Evolutionary conservation across 371 early-diverging fungal species (phyloP).

Genomic region (Mucor mucedo): DNA sequence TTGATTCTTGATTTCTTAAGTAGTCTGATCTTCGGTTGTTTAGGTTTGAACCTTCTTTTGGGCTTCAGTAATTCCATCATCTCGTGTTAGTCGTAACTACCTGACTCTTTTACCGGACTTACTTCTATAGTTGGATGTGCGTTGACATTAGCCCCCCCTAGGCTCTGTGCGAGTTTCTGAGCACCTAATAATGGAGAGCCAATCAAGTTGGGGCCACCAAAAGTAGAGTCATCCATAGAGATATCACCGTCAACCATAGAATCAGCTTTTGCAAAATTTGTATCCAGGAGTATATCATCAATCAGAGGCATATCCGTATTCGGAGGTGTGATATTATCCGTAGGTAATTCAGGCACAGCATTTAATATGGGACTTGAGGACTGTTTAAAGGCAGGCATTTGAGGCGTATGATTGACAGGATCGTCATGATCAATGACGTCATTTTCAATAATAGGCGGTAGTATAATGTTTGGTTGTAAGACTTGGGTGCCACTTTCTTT

Average conservation of each 20-base stretch:
- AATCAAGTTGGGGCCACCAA: neutral
- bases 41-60: too few species aligned
- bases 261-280: too few species aligned
- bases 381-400: neutral
- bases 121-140: too few species aligned
- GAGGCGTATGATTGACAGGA: neutral
- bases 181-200: neutral
- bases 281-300: neutral
- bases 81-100: too few species aligned
- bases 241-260: neutral
- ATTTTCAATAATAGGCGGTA: neutral
- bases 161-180: slow-evolving; percentile 10
- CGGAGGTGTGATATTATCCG: too few species aligned
- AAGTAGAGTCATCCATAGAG: neutral
- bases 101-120: too few species aligned
- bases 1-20: too few species aligned
- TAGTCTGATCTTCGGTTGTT: too few species aligned
- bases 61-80: too few species aligned
- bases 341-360: too few species aligned
- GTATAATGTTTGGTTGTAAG: neutral
- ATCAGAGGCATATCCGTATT: too few species aligned
- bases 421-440: neutral
- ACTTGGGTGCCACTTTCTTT: neutral
- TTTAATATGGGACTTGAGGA: neutral
- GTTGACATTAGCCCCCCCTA: slow-evolving; percentile 14